Evolutionary conservation across 2,329 filamentous ascomycete genomes (phyloP), one percentile per base, ranked within the genome.

Genomic region (Paramyrothecium roridum): DNA sequence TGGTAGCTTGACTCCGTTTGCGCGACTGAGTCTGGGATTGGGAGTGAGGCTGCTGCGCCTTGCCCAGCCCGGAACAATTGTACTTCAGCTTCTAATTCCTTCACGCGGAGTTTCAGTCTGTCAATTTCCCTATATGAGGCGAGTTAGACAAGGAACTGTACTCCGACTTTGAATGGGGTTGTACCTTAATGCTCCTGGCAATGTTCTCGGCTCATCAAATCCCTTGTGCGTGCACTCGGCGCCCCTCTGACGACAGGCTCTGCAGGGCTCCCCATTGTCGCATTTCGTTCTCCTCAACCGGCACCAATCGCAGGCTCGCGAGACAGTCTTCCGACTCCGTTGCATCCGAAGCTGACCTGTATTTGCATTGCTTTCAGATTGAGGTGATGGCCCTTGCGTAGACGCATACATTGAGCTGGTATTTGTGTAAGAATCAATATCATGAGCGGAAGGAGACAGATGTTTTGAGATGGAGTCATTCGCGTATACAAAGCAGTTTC

Each of bases 241-340:
- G 3, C 66, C 67, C 47, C 68, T 64, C 19, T 54, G 60, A 46
- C 60, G 62, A 55, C 73, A 76, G 50, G 73, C 71, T 26, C 57
- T 57, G 57, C 73, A 76, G 10, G 73, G 73, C 55, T 65, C 58
- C 11, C 61, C 63, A 50, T 65, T 68, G 59, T 76, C 72, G 54
- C 73, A 76, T 52, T 70, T 70, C 54, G 74, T 70, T 3, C 71
- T 66, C 50, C 73, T 63, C 12, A 67, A 60, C 2, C 73, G 71
- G 54, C 73, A 76, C 62, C 69, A 68, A 49, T 70, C 67, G 54
- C 73, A 76, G 10, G 73, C 73, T 12, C 64, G 57, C 20, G 59
- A 59, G 13, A 65, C 63, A 21, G 65, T 61, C 23, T 63, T 65
- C 11, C 64, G 60, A n/a, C 40, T 33, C 1, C 54, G 54, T 43